phyloP scores from a whole-genome alignment of 164 flowering plant species.

The Aristolochia californica region DNA sequence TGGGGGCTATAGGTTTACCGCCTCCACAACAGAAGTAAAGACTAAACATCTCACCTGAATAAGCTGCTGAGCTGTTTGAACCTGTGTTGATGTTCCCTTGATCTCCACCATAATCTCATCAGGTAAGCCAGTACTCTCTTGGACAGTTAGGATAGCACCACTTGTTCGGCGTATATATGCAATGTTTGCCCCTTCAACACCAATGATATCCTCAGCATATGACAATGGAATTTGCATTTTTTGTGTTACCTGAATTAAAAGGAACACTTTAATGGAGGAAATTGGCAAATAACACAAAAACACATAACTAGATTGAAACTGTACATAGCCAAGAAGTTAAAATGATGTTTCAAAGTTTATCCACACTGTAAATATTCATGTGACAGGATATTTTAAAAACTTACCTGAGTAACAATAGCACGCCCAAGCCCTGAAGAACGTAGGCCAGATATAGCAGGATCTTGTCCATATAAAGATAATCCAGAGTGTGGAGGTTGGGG shows the following conservation, averaged over 20 bases:
- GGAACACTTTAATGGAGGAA: neutral
- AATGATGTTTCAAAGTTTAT: no score
- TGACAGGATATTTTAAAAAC: slow-evolving; percentile 1
- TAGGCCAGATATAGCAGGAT: slow-evolving; percentile 37
- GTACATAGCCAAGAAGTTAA: no score
- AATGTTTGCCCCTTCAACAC: slow-evolving; percentile 79
- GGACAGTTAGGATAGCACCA: slow-evolving; percentile 78
- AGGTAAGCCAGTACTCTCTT: slow-evolving; percentile 69
- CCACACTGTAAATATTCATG: no score
- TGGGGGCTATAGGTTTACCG: neutral
- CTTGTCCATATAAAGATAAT: slow-evolving; percentile 56
- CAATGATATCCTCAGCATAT: slow-evolving; percentile 92
- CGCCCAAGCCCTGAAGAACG: slow-evolving; percentile 53
- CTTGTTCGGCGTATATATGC: slow-evolving; percentile 77
- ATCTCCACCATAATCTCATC: slow-evolving; percentile 92
- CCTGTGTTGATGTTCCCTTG: slow-evolving; percentile 81
- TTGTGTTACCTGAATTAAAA: slow-evolving; percentile 47
- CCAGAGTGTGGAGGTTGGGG: slow-evolving; percentile 32
- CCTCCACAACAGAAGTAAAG: no score
- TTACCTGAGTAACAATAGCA: slow-evolving; percentile 81
- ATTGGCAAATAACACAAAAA: neutral
- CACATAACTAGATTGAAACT: neutral
- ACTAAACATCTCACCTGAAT: slow-evolving; percentile 50
- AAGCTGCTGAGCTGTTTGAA: slow-evolving; percentile 81
- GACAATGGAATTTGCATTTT: slow-evolving; percentile 91